A percentile compares a stretch with the other conserved stretches of the same genome.
Conservation (phyloP, 768 basidiomycete genomes). For the Phallus indusiatus region DNA sequence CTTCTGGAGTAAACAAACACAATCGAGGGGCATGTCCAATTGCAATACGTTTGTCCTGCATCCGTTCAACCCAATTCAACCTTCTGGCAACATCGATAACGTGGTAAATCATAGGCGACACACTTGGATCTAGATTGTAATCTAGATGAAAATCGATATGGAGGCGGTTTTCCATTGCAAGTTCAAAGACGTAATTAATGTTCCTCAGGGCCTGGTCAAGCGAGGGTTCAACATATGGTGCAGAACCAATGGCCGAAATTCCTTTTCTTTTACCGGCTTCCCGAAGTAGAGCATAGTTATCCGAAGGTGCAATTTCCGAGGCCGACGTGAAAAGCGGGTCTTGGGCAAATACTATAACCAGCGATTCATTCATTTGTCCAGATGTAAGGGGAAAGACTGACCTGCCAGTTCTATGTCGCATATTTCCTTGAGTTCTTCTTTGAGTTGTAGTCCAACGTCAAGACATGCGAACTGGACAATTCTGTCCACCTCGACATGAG, state of each 20-base stretch:
- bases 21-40: constrained; percentile 56
- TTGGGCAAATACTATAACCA: constrained; percentile 46
- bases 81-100: constrained; percentile 34
- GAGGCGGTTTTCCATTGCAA: constrained; percentile 29
- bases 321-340: constrained; percentile 40
- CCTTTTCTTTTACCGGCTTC: constrained; percentile 30
- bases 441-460: constrained; percentile 39
- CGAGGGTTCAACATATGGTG: constrained; percentile 54
- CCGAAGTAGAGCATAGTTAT: constrained; percentile 37
- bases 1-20: constrained; percentile 34
- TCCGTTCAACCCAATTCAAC: constrained; percentile 18
- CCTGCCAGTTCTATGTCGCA: constrained; percentile 55
- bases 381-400: constrained; percentile 15
- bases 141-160: constrained; percentile 61
- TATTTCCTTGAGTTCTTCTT: constrained; percentile 31
- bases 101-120: constrained; percentile 47
- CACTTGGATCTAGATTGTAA: constrained; percentile 46
- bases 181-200: constrained; percentile 41
- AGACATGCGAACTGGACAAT: constrained; percentile 46
- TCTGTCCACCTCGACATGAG: constrained; percentile 58
- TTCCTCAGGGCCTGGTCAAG: constrained; percentile 39
- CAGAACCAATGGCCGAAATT: constrained; percentile 49
- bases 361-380: not conserved
- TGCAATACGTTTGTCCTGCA: constrained; percentile 32
- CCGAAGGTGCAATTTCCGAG: constrained; percentile 27